Evolutionary conservation across 495 filamentous ascomycete genomes (phyloP).

Genomic region (Penicillium angulare): DNA sequence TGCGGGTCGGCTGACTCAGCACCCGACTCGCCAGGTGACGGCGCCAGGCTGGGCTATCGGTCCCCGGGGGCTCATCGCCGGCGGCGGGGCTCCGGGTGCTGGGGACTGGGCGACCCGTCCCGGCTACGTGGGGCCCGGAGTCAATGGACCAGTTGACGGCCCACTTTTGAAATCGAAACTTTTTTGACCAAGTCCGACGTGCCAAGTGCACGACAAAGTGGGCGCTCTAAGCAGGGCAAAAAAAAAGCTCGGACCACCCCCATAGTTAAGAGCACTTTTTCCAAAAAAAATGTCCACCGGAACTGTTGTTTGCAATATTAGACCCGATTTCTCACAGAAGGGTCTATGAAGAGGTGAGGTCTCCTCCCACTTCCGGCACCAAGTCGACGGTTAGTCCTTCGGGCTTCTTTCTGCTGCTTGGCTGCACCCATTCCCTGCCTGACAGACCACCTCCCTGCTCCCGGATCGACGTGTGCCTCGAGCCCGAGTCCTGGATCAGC

Average conservation of each 20-base stretch:
- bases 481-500: neutral
- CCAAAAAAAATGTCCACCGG: constrained; percentile 1
- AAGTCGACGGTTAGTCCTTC: neutral
- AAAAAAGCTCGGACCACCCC: constrained; percentile 7
- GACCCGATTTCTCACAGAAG: constrained; percentile 18
- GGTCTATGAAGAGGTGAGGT: constrained; percentile 18
- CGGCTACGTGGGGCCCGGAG: no score
- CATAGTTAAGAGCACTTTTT: constrained; percentile 11
- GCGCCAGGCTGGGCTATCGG: no score
- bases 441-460: constrained; percentile 5
- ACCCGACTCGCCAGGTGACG: neutral
- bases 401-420: neutral
- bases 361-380: neutral
- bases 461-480: neutral
- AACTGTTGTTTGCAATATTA: neutral
- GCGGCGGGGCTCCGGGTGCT: constrained; percentile 72
- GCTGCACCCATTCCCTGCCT: constrained; percentile 4
- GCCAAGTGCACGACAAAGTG: neutral
- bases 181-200: neutral
- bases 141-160: no score
- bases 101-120: no score
- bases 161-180: neutral
- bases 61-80: no score
- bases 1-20: neutral
- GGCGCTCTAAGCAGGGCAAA: constrained; percentile 19